Base-by-base conservation (phyloP, 148 eudicot genomes). In the Cornus suecica region DNA sequence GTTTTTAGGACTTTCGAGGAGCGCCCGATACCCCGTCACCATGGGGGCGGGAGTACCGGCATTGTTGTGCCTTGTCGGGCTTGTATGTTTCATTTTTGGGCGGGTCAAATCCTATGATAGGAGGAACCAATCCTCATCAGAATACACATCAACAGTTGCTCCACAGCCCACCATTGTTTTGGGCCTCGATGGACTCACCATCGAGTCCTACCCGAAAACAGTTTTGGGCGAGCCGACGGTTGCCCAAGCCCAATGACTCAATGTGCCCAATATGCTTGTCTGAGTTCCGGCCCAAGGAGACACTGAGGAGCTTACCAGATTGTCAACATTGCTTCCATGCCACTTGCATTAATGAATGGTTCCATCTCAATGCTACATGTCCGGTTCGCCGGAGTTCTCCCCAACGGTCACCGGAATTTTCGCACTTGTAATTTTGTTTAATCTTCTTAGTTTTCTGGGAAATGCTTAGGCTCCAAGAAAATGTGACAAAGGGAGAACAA, bases 261-360 rank as follows among this genome's bases (percentile, higher is more conserved):
- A 65, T 54, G 10, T 91, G 93, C 69, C 72, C 91, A 2, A 89
- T 91, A 15, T 91, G 93, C 70, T 79, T 91, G 48, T 80, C 80
- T 1, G 96, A 91, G 54, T 91, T 87, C 70, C 24, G 29, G 67
- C 71, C 89, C 20, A 84, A 79, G 68, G 96, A 91, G 16, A 84
- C 83, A 0, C 52, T 91, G 26, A 80, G 92, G 70, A 80, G 77
- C 22, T 63, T 91, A 2, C 93, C 92, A 0, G 80, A 82, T 32
- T 91, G 96, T 70, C 72, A 71, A 0, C 93, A 91, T 54, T 84
- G 82, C 74, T 91, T 91, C 23, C 96, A 91, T 81, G 90, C 85
- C 5, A 85, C 81, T 13, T 91, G 96, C 25, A 70, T 91, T 61
- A 91, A 89, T 30, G 89, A 87, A 66, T 91, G 96, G 93, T 91